Conservation (phyloP, 2,329 filamentous ascomycete species). For the Sporothrix dimorphospora region DNA sequence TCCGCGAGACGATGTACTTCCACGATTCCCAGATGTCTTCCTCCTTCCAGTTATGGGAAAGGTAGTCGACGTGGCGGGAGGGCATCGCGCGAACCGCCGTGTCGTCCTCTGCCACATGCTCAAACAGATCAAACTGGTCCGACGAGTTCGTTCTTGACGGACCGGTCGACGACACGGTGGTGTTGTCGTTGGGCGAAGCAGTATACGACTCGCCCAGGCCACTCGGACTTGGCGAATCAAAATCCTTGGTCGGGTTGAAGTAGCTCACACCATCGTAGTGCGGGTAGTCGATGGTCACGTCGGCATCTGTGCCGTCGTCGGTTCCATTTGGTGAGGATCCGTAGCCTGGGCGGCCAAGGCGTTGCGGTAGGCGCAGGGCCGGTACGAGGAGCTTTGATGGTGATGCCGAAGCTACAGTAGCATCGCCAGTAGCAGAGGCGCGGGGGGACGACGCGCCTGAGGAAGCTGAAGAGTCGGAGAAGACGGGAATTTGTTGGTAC, state of each 20-base stretch:
- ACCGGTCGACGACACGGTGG: constrained; percentile 56
- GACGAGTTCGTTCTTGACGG: constrained; percentile 63
- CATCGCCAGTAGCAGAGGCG: constrained; percentile 56
- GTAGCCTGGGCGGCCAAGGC: constrained; percentile 51
- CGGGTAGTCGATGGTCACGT: constrained; percentile 37
- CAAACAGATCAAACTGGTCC: constrained; percentile 51
- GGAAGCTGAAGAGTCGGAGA: constrained; percentile 53
- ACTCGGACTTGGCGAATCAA: constrained; percentile 56
- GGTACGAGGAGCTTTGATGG: constrained; percentile 61
- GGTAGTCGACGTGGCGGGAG: constrained; percentile 90
- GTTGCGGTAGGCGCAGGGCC: constrained; percentile 63
- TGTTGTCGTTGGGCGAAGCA: constrained; percentile 56
- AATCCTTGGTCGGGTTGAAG: constrained; percentile 49
- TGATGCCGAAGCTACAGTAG: constrained; percentile 58
- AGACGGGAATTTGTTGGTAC: constrained; percentile 42
- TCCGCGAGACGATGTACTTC: constrained; percentile 85
- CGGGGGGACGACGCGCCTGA: constrained; percentile 62
- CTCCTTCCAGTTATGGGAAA: constrained; percentile 90
- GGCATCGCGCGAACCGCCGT: constrained; percentile 73
- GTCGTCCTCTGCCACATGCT: constrained; percentile 73
- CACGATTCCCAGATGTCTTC: constrained; percentile 98
- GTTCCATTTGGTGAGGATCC: constrained; percentile 44
- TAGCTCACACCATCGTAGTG: constrained; percentile 52
- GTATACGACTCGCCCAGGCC: constrained; percentile 50
- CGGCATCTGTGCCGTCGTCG: constrained; percentile 31